Evolutionary conservation across 108 stramenopile genomes (phyloP).

Genomic region (Pseudonitzschia multiseries): DNA sequence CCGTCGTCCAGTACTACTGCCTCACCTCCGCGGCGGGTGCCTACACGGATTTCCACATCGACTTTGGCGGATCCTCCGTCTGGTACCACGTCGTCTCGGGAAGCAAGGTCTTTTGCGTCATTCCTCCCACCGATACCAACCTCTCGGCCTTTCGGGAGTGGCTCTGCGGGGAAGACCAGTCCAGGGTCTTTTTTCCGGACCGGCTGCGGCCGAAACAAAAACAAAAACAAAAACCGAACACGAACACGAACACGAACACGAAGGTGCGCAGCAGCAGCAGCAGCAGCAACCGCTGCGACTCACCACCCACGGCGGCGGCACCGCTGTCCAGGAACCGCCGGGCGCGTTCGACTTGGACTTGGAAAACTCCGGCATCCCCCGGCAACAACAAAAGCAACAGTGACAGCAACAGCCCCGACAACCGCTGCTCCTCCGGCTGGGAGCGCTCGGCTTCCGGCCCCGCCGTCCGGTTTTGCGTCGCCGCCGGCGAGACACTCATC

Average conservation of each 20-base stretch:
- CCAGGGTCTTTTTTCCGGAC: slow-evolving; percentile 56
- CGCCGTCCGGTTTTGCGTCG: slow-evolving; percentile 50
- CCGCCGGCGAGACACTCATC: slow-evolving; percentile 72
- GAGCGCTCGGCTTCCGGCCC: not conserved
- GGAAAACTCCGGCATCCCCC: too few relatives aligned
- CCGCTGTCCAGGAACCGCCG: too few relatives aligned
- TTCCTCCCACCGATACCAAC: slow-evolving; percentile 75
- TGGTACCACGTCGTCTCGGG: slow-evolving; percentile 92
- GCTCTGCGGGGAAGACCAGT: slow-evolving; percentile 66
- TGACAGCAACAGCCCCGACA: too few relatives aligned
- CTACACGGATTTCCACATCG: slow-evolving; percentile 94
- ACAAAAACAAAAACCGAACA: too few relatives aligned
- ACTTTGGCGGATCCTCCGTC: slow-evolving; percentile 94
- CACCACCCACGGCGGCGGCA: too few relatives aligned
- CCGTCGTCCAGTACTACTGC: slow-evolving; percentile 84
- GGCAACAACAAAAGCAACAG: too few relatives aligned
- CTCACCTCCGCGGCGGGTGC: slow-evolving; percentile 77
- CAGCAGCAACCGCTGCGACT: not conserved
- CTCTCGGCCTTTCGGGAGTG: slow-evolving; percentile 77
- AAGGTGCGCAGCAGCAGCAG: not conserved
- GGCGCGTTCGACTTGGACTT: too few relatives aligned
- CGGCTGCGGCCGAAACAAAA: not conserved
- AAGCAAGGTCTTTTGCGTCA: slow-evolving; percentile 77
- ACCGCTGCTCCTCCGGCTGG: too few relatives aligned
- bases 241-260: too few relatives aligned